These are phyloP conservation scores for Nicotiana sylvestris DNA, from an alignment of 257 asterid genomes.

Conservation along the genomic window DNA sequence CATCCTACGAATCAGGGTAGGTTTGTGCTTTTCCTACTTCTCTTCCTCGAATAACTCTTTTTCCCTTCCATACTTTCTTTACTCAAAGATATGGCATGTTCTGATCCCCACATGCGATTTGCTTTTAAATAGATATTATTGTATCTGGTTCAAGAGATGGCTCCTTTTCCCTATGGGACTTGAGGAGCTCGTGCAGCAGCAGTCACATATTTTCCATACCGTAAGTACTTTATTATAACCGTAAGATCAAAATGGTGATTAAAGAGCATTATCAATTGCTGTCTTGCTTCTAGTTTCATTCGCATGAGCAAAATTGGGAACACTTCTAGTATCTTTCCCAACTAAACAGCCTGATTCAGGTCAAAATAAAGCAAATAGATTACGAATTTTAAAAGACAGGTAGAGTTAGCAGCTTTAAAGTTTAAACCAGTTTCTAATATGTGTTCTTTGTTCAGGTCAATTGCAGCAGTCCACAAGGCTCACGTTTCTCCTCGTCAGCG, in stretches of 20 bases:
- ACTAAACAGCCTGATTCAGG: background rate
- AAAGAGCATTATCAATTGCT: background rate
- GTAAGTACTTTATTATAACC: constrained; percentile 39
- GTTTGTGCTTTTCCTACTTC: background rate
- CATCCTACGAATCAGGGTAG: constrained; percentile 83
- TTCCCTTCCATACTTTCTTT: background rate
- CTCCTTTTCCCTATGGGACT: constrained; percentile 87
- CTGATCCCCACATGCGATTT: background rate
- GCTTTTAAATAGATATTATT: constrained; percentile 44
- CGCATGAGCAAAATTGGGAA: background rate
- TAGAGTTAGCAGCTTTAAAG: background rate
- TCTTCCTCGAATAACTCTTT: background rate
- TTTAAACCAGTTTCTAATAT: background rate
- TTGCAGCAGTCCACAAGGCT: constrained; percentile 51
- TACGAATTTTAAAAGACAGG: background rate
- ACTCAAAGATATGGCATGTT: background rate
- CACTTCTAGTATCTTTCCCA: background rate
- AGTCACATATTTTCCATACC: constrained; percentile 26
- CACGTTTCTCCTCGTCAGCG: constrained; percentile 52
- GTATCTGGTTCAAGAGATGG: constrained; percentile 96
- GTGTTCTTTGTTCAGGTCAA: constrained; percentile 42
- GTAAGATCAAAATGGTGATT: background rate
- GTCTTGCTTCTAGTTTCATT: background rate
- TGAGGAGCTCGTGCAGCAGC: constrained; percentile 46
- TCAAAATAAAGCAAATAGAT: background rate